Evolutionary conservation across 78 protist genomes (phyloP), one percentile per base, ranked within the genome.

Genomic region (Dictyostelium capitatum): DNA sequence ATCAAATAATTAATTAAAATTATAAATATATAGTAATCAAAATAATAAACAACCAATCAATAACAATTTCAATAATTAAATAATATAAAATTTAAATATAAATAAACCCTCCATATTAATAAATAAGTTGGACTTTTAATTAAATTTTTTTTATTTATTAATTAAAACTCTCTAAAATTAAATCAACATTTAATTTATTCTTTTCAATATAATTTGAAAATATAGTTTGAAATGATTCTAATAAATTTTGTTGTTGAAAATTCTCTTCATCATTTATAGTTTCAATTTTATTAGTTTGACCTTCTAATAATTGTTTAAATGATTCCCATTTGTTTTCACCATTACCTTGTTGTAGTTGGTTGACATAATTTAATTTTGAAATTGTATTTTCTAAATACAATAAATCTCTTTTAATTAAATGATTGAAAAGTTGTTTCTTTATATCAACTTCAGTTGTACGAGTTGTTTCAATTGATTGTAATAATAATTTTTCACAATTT

Each of bases 401-500:
- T 67, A 67, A 67, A 67, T 67, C 75, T 67, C 75, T 67, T 67
- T 67, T 25, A 32, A 67, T 67, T 67, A 67, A 17, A 4, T 32
- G 41, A 32, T 32, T 67, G 17, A 28, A 67, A 6, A 67, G 17
- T 67, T 67, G 75, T 67, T 41, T 67, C 17, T 67, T 32, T 28
- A 32, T 12, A 32, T 25, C 37, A 32, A 15, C 30, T 32, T 67
- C 37, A 32, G 75, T 30, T 15, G 32, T 67, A 11, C 30, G 19
- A 32, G 75, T 30, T 15, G 32, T 32, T 14, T 67, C 75, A 32
- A 32, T 25, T 32, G 48, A 67, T 67, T 25, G 48, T 67, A 67
- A 67, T 67, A 67, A 67, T 6, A 32, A 37, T 32, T 67, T 67
- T 67, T 67, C 75, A 32, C 75, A 25, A 32, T 32, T 32, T 32